Conservation (phyloP, 2,329 filamentous ascomycete species). For the Botryotinia globosa region DNA sequence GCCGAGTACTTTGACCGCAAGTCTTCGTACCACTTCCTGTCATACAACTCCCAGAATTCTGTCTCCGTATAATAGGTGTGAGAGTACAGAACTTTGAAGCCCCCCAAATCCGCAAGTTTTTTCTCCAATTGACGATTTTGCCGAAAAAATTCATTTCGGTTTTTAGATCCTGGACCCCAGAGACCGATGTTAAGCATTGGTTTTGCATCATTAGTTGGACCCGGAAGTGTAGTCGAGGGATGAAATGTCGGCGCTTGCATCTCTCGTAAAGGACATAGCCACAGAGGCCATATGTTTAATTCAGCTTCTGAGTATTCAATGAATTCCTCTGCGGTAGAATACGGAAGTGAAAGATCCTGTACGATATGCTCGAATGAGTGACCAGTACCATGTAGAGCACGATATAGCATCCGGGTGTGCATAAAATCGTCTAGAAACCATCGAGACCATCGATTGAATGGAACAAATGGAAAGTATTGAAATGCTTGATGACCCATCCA, state of each 20-base stretch:
- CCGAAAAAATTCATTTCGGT: neutral
- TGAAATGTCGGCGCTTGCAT: neutral
- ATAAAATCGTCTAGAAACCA: neutral
- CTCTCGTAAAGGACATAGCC: constrained; percentile 1
- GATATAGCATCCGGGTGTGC: neutral
- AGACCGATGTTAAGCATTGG: neutral
- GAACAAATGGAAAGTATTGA: neutral
- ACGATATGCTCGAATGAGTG: neutral
- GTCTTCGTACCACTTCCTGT: neutral
- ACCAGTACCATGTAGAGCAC: neutral
- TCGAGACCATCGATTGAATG: neutral
- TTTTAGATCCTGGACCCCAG: neutral
- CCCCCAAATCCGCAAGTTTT: neutral
- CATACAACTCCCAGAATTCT: neutral
- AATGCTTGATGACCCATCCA: constrained; percentile 8
- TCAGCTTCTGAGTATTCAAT: neutral
- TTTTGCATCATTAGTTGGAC: neutral
- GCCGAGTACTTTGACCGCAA: neutral
- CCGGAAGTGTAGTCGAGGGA: neutral
- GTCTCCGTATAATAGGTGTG: constrained; percentile 1
- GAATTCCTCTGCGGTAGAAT: neutral
- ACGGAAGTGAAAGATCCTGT: neutral
- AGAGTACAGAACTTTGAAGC: neutral
- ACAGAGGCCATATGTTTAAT: neutral
- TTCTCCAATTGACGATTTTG: neutral